Conservation (phyloP, 768 basidiomycete genomes). For the Naganishia antarctica region DNA sequence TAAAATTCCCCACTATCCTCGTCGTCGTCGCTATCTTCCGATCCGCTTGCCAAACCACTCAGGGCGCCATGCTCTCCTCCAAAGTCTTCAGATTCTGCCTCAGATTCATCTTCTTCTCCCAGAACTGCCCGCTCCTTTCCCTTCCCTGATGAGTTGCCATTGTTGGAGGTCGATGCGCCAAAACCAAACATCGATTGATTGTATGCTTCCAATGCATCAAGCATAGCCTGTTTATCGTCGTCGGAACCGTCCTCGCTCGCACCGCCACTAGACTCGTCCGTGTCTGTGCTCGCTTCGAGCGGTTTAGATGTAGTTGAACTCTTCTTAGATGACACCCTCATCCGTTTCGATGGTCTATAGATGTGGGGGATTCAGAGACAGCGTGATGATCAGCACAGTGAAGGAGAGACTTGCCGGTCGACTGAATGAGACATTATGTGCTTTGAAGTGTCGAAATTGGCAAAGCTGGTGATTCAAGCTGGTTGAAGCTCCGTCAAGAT, state of each 20-base stretch:
- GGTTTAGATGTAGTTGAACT: neutral
- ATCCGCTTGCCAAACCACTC: conserved; percentile 1
- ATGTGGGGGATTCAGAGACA: too few relatives aligned
- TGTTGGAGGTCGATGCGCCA: neutral
- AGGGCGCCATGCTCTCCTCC: neutral
- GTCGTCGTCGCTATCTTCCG: conserved; percentile 5
- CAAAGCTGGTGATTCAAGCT: neutral
- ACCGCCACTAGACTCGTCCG: too few relatives aligned
- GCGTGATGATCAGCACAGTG: too few relatives aligned
- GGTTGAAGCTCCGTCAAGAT: too few relatives aligned
- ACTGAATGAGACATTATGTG: neutral
- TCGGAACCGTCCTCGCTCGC: conserved; percentile 1
- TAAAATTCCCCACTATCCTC: conserved; percentile 19
- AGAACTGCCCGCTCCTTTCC: conserved; percentile 21
- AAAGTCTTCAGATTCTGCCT: neutral
- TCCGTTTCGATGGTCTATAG: conserved; percentile 3
- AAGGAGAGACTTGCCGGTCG: neutral
- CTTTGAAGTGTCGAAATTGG: neutral
- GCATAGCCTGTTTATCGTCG: conserved; percentile 34
- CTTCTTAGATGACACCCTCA: neutral
- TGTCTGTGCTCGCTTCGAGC: neutral
- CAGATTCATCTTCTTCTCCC: conserved; percentile 23
- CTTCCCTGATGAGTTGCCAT: conserved; percentile 25
- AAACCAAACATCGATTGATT: conserved; percentile 45
- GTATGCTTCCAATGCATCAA: conserved; percentile 46